These are phyloP conservation scores for Penstemon newberryi DNA, from an alignment of 257 asterid genomes.

Conservation along the genomic window DNA sequence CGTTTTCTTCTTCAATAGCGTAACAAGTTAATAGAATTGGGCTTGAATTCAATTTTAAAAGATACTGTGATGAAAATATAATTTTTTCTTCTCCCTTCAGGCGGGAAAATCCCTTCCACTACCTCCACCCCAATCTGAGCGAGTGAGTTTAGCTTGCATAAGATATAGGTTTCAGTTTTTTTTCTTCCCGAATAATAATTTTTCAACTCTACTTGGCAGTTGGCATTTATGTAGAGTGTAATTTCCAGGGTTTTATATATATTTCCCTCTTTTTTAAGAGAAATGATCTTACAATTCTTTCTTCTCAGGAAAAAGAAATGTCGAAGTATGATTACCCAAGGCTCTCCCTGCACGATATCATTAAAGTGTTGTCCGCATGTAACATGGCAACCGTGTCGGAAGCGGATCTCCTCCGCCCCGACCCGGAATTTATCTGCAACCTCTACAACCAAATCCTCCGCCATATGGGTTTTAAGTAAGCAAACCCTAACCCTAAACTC, in stretches of 20 bases:
- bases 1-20: no score
- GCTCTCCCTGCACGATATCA: conserved; percentile 57
- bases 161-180: neutral
- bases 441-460: conserved; percentile 61
- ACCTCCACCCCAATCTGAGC: neutral
- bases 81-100: neutral
- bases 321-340: conserved; percentile 67
- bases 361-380: conserved; percentile 43
- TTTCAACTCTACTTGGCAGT: no score
- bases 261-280: neutral
- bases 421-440: conserved; percentile 55
- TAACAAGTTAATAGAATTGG: no score
- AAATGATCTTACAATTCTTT: neutral
- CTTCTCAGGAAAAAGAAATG: conserved; percentile 35
- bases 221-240: no score
- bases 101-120: conserved; percentile 21
- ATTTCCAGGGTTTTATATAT: no score
- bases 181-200: no score
- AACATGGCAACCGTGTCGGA: conserved; percentile 65
- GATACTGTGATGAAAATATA: no score
- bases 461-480: conserved; percentile 52
- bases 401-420: conserved; percentile 58
- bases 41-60: no score
- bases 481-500: conserved; percentile 23
- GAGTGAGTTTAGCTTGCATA: neutral